Conservation (phyloP, 441 rosid genomes). For the Rhodomyrtus psidioides region DNA sequence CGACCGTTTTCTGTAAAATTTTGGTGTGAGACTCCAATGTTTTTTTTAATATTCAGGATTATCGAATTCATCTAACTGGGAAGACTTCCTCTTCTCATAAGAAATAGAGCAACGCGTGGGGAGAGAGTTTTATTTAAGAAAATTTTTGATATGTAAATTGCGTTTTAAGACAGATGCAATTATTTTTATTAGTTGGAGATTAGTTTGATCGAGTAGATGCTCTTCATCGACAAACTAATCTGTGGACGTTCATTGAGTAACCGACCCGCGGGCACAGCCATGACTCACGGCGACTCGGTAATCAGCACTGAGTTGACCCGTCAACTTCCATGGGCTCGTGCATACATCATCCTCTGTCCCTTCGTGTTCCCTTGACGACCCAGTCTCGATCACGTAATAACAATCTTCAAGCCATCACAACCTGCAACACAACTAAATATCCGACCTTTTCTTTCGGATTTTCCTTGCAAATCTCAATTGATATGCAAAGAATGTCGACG, state of each 20-base stretch:
- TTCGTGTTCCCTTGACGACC: neutral
- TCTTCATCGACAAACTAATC: neutral
- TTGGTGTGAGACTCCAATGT: too few species aligned
- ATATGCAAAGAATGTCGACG: neutral
- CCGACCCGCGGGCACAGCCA: neutral
- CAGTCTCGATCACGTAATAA: neutral
- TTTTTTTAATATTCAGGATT: too few species aligned
- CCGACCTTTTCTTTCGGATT: neutral
- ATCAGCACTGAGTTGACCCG: neutral
- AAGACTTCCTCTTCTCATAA: too few species aligned
- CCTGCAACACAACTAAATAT: neutral
- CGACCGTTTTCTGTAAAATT: too few species aligned
- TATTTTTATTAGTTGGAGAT: neutral
- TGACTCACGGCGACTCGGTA: neutral
- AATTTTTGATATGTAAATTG: neutral
- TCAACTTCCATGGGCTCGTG: neutral
- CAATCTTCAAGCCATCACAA: neutral
- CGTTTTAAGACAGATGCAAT: neutral
- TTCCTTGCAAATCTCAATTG: neutral
- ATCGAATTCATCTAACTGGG: too few species aligned
- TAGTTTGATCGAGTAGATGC: neutral
- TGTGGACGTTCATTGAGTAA: neutral
- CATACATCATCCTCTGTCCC: neutral
- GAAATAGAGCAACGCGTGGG: too few species aligned
- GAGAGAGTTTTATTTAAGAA: too few species aligned